phyloP scores from a whole-genome alignment of 768 basidiomycete genomes.

The Tulasnella sp. region DNA sequence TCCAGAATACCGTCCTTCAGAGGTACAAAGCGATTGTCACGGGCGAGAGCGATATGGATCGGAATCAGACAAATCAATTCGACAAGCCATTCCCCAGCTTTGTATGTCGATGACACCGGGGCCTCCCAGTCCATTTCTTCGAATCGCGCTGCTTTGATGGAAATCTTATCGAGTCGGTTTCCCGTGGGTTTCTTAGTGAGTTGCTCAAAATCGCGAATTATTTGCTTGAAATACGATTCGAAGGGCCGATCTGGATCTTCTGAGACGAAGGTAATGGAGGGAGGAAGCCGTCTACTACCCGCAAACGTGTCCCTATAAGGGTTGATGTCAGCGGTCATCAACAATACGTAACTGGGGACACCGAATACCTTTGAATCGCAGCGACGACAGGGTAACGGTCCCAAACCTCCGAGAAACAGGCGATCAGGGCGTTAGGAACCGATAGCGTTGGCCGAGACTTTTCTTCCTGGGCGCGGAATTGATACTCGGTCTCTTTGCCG shows the following conservation, averaged over 20 bases:
- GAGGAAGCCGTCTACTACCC: too few relatives aligned
- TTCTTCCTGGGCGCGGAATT: slow-evolving; percentile 35
- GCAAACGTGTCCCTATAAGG: too few relatives aligned
- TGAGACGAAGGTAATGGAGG: slow-evolving; percentile 21
- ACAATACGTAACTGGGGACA: too few relatives aligned
- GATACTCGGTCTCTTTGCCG: slow-evolving; percentile 42
- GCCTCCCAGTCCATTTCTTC: slow-evolving; percentile 16
- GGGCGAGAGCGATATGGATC: slow-evolving; percentile 47
- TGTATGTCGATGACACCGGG: slow-evolving; percentile 26
- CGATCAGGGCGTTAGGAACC: neutral
- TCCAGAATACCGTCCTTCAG: slow-evolving; percentile 46
- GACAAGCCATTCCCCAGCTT: slow-evolving; percentile 49
- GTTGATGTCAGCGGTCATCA: too few relatives aligned
- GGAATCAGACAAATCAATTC: slow-evolving; percentile 50
- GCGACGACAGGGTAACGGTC: slow-evolving; percentile 9
- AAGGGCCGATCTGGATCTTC: slow-evolving; percentile 26
- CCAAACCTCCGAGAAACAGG: slow-evolving; percentile 13
- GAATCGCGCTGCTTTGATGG: slow-evolving; percentile 25
- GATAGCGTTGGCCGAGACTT: neutral
- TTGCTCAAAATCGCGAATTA: slow-evolving; percentile 38
- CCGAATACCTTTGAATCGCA: slow-evolving; percentile 9
- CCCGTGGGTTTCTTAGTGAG: slow-evolving; percentile 42
- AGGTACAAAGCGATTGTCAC: slow-evolving; percentile 49
- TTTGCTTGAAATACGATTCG: slow-evolving; percentile 35
- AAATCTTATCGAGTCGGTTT: slow-evolving; percentile 31